Conservation (phyloP, 2,329 filamentous ascomycete species). For the Ophiocordyceps camponoti-floridani region DNA sequence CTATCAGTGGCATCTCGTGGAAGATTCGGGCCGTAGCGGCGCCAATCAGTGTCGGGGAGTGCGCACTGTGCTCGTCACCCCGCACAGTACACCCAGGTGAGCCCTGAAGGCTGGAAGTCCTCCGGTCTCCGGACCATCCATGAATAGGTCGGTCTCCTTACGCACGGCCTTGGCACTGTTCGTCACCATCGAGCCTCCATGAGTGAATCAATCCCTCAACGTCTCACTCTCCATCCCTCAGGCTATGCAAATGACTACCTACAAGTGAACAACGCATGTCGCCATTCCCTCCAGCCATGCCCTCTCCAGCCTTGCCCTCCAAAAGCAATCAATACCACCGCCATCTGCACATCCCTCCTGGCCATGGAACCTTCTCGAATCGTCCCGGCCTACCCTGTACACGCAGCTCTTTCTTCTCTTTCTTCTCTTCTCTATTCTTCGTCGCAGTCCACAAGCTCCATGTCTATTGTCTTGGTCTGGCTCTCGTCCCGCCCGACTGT, state of each 20-base stretch:
- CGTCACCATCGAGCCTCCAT: no score
- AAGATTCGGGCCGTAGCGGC: constrained; percentile 7
- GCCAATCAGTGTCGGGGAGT: background rate
- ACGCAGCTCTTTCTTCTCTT: background rate
- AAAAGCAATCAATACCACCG: background rate
- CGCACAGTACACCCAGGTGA: no score
- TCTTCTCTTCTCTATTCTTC: constrained; percentile 1
- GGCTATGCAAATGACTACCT: background rate
- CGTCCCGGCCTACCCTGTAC: constrained; percentile 7
- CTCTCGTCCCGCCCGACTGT: constrained; percentile 5
- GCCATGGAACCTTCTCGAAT: constrained; percentile 10
- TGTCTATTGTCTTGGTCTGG: constrained; percentile 13
- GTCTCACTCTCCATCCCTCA: no score
- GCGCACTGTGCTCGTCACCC: background rate
- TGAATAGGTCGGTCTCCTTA: no score
- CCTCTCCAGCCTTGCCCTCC: no score
- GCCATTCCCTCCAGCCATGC: background rate
- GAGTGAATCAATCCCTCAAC: no score
- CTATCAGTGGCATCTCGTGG: constrained; percentile 9
- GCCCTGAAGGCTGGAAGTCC: no score
- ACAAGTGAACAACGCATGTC: no score
- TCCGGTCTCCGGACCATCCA: no score
- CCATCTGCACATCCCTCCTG: background rate
- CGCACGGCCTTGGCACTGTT: no score
- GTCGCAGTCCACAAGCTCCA: constrained; percentile 15